phyloP scores from a whole-genome alignment of 768 basidiomycete genomes.

The Serendipita sp. region DNA sequence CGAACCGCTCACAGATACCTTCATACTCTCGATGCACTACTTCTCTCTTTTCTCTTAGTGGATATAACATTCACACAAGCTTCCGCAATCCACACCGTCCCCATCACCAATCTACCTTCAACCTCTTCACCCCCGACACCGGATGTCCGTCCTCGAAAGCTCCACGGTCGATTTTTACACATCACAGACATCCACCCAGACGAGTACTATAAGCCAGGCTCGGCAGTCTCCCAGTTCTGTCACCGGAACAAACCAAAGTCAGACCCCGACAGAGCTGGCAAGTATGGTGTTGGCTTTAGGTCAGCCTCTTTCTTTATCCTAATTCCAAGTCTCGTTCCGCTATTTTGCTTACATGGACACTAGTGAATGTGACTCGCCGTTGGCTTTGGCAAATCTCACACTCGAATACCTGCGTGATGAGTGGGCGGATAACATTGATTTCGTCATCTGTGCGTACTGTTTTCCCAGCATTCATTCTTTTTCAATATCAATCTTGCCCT shows the following conservation, averaged over 20 bases:
- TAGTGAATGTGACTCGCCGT: conserved; percentile 70
- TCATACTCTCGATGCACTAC: no score
- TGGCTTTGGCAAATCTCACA: conserved; percentile 62
- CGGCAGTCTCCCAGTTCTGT: conserved; percentile 46
- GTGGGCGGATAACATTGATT: conserved; percentile 76
- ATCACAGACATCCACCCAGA: conserved; percentile 80
- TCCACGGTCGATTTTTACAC: conserved; percentile 61
- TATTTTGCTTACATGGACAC: background rate
- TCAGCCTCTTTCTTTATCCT: conserved; percentile 20
- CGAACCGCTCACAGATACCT: no score
- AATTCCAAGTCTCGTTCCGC: background rate
- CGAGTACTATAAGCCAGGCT: conserved; percentile 36
- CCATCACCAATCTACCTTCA: background rate
- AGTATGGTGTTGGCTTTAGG: conserved; percentile 55
- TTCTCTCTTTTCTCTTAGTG: no score
- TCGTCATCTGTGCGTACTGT: conserved; percentile 58
- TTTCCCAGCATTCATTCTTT: conserved; percentile 6
- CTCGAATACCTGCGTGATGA: conserved; percentile 63
- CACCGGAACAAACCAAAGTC: conserved; percentile 43
- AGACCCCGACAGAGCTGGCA: conserved; percentile 26
- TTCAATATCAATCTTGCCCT: background rate
- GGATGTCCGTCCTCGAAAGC: conserved; percentile 20
- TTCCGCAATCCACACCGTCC: background rate
- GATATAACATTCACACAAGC: background rate
- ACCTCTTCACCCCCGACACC: background rate